Percentiles rank a stretch among this genome's conserved stretches.
Evolutionary conservation across 1,139 yeast species (phyloP).

Genomic region (Scheffersomyces insectosa): DNA sequence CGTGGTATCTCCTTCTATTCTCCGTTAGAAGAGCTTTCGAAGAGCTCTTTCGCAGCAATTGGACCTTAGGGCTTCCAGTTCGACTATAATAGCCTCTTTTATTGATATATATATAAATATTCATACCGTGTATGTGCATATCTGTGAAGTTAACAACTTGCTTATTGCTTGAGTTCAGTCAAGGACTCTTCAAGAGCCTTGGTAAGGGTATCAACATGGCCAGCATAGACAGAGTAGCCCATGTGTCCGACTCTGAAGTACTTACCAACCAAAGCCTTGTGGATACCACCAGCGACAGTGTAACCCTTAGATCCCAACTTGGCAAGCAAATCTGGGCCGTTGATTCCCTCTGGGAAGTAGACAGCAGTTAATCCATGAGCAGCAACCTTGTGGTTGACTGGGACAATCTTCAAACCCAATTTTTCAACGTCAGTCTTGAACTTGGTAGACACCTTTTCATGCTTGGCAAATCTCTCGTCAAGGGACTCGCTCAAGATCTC

Average conservation of each 20-base stretch:
- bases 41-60: too few species aligned
- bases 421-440: conserved; percentile 61
- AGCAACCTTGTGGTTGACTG: conserved; percentile 58
- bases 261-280: conserved; percentile 74
- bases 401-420: conserved; percentile 70
- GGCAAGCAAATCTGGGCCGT: conserved; percentile 62
- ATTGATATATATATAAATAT: too few species aligned
- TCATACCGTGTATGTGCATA: too few species aligned
- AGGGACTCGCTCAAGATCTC: conserved; percentile 66
- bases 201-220: conserved; percentile 40
- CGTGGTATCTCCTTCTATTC: too few species aligned
- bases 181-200: conserved; percentile 40
- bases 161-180: conserved; percentile 21
- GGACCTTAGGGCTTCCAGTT: too few species aligned
- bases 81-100: too few species aligned
- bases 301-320: conserved; percentile 66
- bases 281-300: conserved; percentile 89
- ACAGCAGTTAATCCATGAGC: conserved; percentile 90
- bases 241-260: conserved; percentile 95
- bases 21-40: too few species aligned
- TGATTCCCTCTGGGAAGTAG: conserved; percentile 75
- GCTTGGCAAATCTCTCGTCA: conserved; percentile 62
- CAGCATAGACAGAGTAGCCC: conserved; percentile 61
- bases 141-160: too few species aligned
- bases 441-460: conserved; percentile 59